Base-by-base conservation (phyloP, 2,329 filamentous ascomycete species). In the Diaporthe sp. region DNA sequence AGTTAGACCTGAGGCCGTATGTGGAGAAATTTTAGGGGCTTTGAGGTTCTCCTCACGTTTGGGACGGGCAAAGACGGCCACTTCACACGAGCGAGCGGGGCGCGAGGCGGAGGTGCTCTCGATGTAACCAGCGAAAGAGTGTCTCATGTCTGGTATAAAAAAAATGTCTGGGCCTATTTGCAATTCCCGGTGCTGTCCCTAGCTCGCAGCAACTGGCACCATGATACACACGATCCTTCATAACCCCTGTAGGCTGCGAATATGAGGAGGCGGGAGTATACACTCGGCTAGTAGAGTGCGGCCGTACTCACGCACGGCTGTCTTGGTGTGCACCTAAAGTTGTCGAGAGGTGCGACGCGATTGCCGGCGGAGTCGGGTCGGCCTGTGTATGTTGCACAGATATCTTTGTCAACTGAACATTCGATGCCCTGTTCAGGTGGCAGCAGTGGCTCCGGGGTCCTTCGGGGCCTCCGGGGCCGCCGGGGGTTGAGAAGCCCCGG, bases 1-100 rank as follows among this genome's bases (percentile, higher is more conserved):
- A 97, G 84, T 83, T 97, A 78, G 95, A 97, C 82, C 85, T 96
- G 39, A 87, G 95, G 76, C 94, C 95, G 1, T 95, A 91, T 82
- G 87, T 95, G 70, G 95, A 97, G 87, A 97, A 96, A 82, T 97
- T 94, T 87, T 96, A 88, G 81, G 59, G 17, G 32, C 12, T 0
- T 13, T 27, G 32, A 35, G 63, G 8, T 47, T 17, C 8, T 22
- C n/a, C 13, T 39, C n/a, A 39, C 17, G n/a, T 22, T 39, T 30
- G 32, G 59, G 17, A 53, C 58, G 25, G 25, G 17, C n/a, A 63
- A 4, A 32, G 3, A 35, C 3, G 32, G 39, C 19, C 47, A 58
- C 13, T 47, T 50, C 51, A 73, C 53, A n/a, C 19, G 27, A 22
- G 55, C 51, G 55, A 27, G 47, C 8, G n/a, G 55, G 27, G 22